These are phyloP conservation scores for Wallacemonas rigidus DNA, from an alignment of 208 protist genomes.

Conservation along the genomic window DNA sequence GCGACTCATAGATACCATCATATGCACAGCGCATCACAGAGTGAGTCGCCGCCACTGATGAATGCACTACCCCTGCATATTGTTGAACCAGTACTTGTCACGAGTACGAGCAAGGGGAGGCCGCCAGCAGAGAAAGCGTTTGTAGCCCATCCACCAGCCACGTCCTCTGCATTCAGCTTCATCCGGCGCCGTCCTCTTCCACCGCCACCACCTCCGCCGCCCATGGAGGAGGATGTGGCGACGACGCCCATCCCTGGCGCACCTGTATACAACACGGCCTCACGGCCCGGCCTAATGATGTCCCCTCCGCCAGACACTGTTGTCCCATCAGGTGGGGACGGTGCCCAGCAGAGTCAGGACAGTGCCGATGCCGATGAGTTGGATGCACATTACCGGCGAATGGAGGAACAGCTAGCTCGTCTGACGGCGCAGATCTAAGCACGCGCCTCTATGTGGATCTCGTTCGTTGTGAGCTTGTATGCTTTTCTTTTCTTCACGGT, in stretches of 20 bases:
- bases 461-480: not conserved
- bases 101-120: not conserved
- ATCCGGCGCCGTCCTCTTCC: not conserved
- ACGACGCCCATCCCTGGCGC: not conserved
- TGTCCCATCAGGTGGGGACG: too few species aligned
- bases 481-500: too few species aligned
- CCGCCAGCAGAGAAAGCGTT: not conserved
- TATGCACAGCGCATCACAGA: not conserved
- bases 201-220: slow-evolving; percentile 3
- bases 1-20: not conserved
- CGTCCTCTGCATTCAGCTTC: slow-evolving; percentile 7
- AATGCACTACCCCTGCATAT: too few species aligned
- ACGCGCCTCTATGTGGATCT: not conserved
- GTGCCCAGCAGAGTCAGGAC: not conserved
- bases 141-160: not conserved
- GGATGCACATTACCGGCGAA: slow-evolving; percentile 3
- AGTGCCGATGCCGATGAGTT: not conserved
- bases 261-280: not conserved
- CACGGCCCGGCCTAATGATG: not conserved
- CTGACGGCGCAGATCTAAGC: slow-evolving; percentile 1
- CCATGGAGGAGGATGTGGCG: not conserved
- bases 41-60: not conserved
- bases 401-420: slow-evolving; percentile 13
- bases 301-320: not conserved
- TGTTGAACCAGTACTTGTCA: too few species aligned